phyloP scores from a whole-genome alignment of 2,329 filamentous ascomycete genomes.

The Phialemoniopsis sp. region DNA sequence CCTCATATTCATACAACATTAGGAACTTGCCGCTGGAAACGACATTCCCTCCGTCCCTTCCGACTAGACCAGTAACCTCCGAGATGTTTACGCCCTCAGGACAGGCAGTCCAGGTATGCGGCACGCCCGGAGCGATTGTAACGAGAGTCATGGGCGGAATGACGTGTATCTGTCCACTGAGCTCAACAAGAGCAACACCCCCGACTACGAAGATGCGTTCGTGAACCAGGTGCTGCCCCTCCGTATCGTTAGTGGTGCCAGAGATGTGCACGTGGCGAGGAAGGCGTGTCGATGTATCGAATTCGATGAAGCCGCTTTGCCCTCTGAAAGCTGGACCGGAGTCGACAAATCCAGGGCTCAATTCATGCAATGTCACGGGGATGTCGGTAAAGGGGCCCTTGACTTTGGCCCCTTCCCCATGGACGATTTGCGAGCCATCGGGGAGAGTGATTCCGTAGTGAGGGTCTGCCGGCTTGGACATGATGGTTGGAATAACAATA shows the following conservation, averaged over 20 bases:
- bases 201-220: slow-evolving; percentile 3
- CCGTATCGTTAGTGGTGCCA: no score
- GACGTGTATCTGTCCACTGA: slow-evolving; percentile 6
- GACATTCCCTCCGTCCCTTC: not conserved
- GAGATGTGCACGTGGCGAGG: slow-evolving; percentile 9
- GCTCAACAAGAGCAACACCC: slow-evolving; percentile 5
- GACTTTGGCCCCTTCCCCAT: not conserved
- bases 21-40: slow-evolving; percentile 6
- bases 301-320: slow-evolving; percentile 4
- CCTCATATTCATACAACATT: slow-evolving; percentile 7
- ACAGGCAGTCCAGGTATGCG: slow-evolving; percentile 9
- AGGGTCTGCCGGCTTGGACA: no score
- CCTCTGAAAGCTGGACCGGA: slow-evolving; percentile 3
- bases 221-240: not conserved
- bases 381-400: slow-evolving; percentile 2
- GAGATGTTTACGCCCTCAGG: slow-evolving; percentile 2
- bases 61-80: not conserved
- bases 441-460: not conserved
- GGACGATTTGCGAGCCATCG: not conserved
- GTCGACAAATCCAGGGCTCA: slow-evolving; percentile 1
- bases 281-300: slow-evolving; percentile 5
- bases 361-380: slow-evolving; percentile 3
- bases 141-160: slow-evolving; percentile 6
- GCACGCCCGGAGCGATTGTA: slow-evolving; percentile 4
- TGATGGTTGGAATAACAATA: no score